Percentiles rank a stretch among this genome's conserved stretches.
phyloP scores from a whole-genome alignment of 192 early-diverging fungal species.

The Irineochytrium annulatum region DNA sequence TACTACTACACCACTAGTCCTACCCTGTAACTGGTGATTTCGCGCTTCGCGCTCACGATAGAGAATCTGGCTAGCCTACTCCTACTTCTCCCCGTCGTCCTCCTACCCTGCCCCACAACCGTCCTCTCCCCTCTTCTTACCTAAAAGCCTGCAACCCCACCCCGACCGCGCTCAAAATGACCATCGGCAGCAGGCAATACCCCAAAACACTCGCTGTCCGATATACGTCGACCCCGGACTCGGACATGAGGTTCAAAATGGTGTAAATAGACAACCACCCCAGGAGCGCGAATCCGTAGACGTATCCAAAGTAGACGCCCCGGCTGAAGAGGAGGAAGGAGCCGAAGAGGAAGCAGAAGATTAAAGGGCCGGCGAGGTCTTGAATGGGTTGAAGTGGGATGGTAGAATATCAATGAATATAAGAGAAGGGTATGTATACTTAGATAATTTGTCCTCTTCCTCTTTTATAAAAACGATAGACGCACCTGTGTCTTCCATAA shows the following conservation, averaged over 20 bases:
- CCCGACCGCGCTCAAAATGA: slow-evolving; percentile 76
- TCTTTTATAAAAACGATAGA: slow-evolving; percentile 31
- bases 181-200: slow-evolving; percentile 94
- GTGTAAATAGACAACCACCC: slow-evolving; percentile 81
- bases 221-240: slow-evolving; percentile 78
- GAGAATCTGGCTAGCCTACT: too few relatives aligned
- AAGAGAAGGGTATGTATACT: slow-evolving; percentile 16
- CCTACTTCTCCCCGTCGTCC: too few relatives aligned
- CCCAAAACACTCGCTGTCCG: slow-evolving; percentile 92
- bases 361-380: slow-evolving; percentile 90
- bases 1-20: too few relatives aligned
- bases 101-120: too few relatives aligned
- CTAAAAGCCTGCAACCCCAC: slow-evolving; percentile 67
- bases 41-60: too few relatives aligned
- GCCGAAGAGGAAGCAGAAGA: slow-evolving; percentile 89
- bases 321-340: slow-evolving; percentile 78
- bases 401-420: slow-evolving; percentile 22
- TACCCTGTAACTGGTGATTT: too few relatives aligned
- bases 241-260: slow-evolving; percentile 93
- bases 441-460: background rate
- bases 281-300: slow-evolving; percentile 89
- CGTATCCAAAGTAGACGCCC: slow-evolving; percentile 40
- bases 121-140: slow-evolving; percentile 28
- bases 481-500: slow-evolving; percentile 84
- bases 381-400: slow-evolving; percentile 54